A percentile compares a stretch with the other conserved stretches of the same genome.
Conservation (phyloP, 495 filamentous ascomycete genomes). For the Friedmanniomyces simplex region DNA sequence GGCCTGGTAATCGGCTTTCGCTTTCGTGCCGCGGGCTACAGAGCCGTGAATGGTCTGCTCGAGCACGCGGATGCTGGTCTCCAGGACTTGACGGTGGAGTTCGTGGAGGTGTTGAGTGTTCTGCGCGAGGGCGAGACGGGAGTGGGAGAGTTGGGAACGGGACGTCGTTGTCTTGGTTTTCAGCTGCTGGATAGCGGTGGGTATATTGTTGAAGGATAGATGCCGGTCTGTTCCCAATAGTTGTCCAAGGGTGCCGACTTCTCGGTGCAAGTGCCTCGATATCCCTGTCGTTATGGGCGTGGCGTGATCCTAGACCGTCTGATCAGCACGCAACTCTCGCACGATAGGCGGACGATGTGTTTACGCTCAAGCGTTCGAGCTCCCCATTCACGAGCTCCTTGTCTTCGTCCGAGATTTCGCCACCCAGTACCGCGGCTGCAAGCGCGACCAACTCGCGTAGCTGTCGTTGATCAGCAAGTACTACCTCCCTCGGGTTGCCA, state of each 20-base stretch:
- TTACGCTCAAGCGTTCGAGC: slow-evolving; percentile 9
- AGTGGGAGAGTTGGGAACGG: not conserved
- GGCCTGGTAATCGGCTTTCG: slow-evolving; percentile 48
- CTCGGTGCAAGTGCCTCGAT: not conserved
- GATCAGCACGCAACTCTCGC: not conserved
- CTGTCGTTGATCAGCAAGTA: not conserved
- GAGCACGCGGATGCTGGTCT: slow-evolving; percentile 30
- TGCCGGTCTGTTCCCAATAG: not conserved
- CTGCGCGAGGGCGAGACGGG: slow-evolving; percentile 5
- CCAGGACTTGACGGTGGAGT: slow-evolving; percentile 21
- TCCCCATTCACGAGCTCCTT: slow-evolving; percentile 9
- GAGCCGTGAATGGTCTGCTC: slow-evolving; percentile 57
- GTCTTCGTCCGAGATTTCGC: slow-evolving; percentile 10
- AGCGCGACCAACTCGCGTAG: slow-evolving; percentile 11
- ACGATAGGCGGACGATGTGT: not conserved
- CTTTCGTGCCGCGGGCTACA: slow-evolving; percentile 45
- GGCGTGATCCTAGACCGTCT: not conserved
- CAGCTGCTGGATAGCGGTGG: not conserved
- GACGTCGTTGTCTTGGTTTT: not conserved
- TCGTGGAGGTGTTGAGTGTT: slow-evolving; percentile 1
- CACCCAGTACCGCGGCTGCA: slow-evolving; percentile 4
- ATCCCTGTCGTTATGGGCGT: not conserved
- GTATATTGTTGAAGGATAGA: not conserved
- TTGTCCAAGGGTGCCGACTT: not conserved
- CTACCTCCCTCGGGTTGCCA: not conserved